Percentiles rank a stretch among this genome's conserved stretches.
Evolutionary conservation across 177 flowering plant genomes (phyloP).

Genomic region (Vitis hybrid): DNA sequence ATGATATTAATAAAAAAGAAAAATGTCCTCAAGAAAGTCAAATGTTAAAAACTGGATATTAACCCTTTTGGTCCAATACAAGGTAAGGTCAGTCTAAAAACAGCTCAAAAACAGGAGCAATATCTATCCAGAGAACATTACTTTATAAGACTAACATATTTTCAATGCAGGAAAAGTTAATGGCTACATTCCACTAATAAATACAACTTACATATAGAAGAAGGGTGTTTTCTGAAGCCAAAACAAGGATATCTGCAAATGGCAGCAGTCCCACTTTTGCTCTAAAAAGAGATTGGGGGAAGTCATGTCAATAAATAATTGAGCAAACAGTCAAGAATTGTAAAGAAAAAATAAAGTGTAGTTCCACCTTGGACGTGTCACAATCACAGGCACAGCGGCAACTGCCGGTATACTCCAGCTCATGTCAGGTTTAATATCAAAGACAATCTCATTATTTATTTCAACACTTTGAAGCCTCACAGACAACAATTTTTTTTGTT

Average conservation of each 20-base stretch:
- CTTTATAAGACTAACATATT: not conserved
- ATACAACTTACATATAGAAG: slow-evolving; percentile 80
- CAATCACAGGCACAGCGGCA: slow-evolving; percentile 81
- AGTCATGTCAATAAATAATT: not conserved
- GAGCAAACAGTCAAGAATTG: not conserved
- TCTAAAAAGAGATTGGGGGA: slow-evolving; percentile 32
- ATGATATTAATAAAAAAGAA: too few relatives aligned
- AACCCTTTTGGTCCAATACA: too few relatives aligned
- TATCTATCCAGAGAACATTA: too few relatives aligned
- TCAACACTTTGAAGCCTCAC: slow-evolving; percentile 76
- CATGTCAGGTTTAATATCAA: slow-evolving; percentile 77
- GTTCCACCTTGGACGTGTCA: slow-evolving; percentile 83
- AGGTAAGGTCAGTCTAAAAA: too few relatives aligned
- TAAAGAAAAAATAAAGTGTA: slow-evolving; percentile 6
- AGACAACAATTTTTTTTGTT: slow-evolving; percentile 70
- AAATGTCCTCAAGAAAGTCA: too few relatives aligned
- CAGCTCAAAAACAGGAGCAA: not conserved
- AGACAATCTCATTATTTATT: slow-evolving; percentile 58
- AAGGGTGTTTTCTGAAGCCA: slow-evolving; percentile 70
- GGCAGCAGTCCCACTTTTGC: slow-evolving; percentile 66
- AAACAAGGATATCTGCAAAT: slow-evolving; percentile 65
- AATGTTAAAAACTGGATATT: too few relatives aligned
- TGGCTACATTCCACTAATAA: not conserved
- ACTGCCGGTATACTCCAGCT: slow-evolving; percentile 86
- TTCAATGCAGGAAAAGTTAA: not conserved